These are phyloP conservation scores for Coemansia furcata DNA, from an alignment of 192 early-diverging fungal species.

Conservation along the genomic window DNA sequence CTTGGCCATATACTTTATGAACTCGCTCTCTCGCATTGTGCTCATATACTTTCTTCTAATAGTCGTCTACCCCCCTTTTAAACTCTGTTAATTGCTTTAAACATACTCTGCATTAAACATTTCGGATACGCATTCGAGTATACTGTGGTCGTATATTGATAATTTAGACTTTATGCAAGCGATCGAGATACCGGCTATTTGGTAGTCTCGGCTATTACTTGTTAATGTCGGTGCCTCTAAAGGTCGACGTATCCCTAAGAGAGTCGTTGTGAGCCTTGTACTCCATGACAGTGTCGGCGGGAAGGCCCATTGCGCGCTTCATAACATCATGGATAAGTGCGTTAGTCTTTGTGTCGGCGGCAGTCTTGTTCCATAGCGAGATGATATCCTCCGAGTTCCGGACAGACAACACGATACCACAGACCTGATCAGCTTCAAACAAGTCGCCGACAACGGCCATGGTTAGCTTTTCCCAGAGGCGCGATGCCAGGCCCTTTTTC, in stretches of 20 bases:
- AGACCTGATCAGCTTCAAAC: slow-evolving; percentile 85
- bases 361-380: slow-evolving; percentile 90
- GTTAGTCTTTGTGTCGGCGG: slow-evolving; percentile 80
- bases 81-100: background rate
- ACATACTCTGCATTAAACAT: background rate
- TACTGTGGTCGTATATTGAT: background rate
- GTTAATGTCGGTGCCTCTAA: slow-evolving; percentile 78
- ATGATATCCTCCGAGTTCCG: slow-evolving; percentile 91
- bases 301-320: slow-evolving; percentile 82
- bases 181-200: background rate
- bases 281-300: slow-evolving; percentile 84
- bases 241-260: slow-evolving; percentile 82
- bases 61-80: background rate
- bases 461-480: slow-evolving; percentile 89
- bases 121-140: background rate
- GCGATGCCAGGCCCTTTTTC: slow-evolving; percentile 86
- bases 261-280: slow-evolving; percentile 94
- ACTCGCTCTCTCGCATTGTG: background rate
- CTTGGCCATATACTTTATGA: background rate
- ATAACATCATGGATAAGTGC: slow-evolving; percentile 85
- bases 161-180: background rate
- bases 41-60: background rate
- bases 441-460: slow-evolving; percentile 89
- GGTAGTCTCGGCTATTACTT: slow-evolving; percentile 14
- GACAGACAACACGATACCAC: slow-evolving; percentile 91